Base-by-base conservation (phyloP, 106 monocot species). In the Dendrobium huoshanense region DNA sequence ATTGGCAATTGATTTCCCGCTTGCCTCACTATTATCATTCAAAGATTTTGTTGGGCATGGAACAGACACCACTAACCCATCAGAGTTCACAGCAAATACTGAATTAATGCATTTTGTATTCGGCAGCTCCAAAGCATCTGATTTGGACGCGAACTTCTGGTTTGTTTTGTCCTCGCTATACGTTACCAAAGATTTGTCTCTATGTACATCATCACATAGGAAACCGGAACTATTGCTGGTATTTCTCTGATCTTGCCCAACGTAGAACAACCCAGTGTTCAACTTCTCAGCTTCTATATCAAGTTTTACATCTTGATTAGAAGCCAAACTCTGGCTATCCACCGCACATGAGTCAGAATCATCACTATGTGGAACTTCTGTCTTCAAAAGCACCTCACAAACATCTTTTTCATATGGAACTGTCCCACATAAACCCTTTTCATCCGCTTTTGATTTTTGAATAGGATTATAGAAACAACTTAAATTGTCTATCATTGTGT, bases 1-100 rank as follows among this genome's bases (percentile, higher is more conserved):
- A 11, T 25, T 40, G n/a, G 41, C 8, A 5, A n/a, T 24, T 54
- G 37, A 24, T 47, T 75, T 64, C 74, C 55, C 55, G 54, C 41
- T 29, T 15, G 31, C 25, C 19, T 44, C 70, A 56, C 31, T 75
- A 18, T 73, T 83, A 59, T 85, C 85, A 77, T 54, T 84, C 49
- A 81, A 58, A 80, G 72, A 49, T 48, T 85, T 85, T 7, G 77
- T 86, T 80, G 85, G 91, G 47, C 81, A 86, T 83, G 88, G 75
- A 83, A 87, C 81, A 80, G 86, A 73, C 56, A 84, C 88, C 24
- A 92, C 75, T 42, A 94, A 83, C 64, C 78, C 90, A 86, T 92
- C 93, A 77, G 87, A 80, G 25, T 89, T 91, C 55, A 25, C 83
- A 77, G 86, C 59, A 48, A 82, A 79, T 55, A 48, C 37, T 65